Conservation (phyloP, 495 filamentous ascomycete species). For the Podospora tetraspora region DNA sequence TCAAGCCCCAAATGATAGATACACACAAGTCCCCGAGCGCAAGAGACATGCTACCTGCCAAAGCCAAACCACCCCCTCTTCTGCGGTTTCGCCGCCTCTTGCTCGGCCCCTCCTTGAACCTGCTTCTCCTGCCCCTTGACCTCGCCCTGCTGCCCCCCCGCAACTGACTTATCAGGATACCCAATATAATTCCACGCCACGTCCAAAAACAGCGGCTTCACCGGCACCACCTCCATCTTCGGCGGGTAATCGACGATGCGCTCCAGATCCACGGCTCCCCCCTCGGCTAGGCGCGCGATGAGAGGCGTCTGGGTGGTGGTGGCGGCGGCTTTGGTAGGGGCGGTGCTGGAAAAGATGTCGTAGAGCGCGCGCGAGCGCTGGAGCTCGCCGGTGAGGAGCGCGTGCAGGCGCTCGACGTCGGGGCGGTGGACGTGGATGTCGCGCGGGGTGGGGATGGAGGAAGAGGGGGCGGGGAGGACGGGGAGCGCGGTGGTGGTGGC, state of each 20-base stretch:
- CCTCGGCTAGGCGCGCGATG: conserved; percentile 58
- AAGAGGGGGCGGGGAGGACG: conserved; percentile 32
- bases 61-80: conserved; percentile 89
- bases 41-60: conserved; percentile 51
- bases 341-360: conserved; percentile 57
- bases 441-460: conserved; percentile 31
- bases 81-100: conserved; percentile 46
- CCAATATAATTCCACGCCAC: conserved; percentile 98
- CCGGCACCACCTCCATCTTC: conserved; percentile 71
- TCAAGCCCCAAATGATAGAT: neutral
- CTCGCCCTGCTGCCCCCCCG: conserved; percentile 1
- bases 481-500: conserved; percentile 41
- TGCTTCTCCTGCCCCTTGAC: neutral
- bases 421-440: conserved; percentile 56
- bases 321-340: conserved; percentile 33
- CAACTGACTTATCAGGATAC: conserved; percentile 61
- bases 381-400: conserved; percentile 60
- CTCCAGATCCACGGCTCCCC: conserved; percentile 55
- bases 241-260: conserved; percentile 87
- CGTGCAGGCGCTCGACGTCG: conserved; percentile 52
- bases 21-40: neutral
- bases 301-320: conserved; percentile 42
- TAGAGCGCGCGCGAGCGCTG: conserved; percentile 77
- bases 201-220: conserved; percentile 95
- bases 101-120: conserved; percentile 36